Base-by-base conservation (phyloP, 2,329 filamentous ascomycete genomes). In the Colletotrichum theobromicola region DNA sequence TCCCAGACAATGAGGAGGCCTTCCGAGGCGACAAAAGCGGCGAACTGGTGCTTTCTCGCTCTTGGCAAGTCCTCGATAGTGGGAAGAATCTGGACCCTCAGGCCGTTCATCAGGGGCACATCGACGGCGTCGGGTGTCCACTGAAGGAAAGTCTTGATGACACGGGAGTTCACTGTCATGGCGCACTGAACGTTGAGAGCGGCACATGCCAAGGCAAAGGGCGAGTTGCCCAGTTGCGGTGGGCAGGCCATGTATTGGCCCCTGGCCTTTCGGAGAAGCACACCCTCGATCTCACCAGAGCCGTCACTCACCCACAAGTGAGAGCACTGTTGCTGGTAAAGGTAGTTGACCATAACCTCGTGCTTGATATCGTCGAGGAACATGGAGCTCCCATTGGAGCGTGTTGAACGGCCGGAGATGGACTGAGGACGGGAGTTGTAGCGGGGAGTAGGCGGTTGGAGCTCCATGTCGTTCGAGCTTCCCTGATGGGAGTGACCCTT, bases 261-360 rank as follows among this genome's bases (percentile, higher is more conserved):
- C 76, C 89, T 89, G 21, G 88, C 82, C 80, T 94, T 95, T 77
- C 93, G 90, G 62, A 96, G 85, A 24, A 96, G 84, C 32, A 95
- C 93, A 77, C 94, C 94, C 81, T 95, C 94, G 7, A 91, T 83
- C 77, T 93, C 90, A 15, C 92, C 93, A 63, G 88, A 92, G 42
- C 89, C 90, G 78, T 94, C 92, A 35, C 90, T 91, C 24, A 95
- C 91, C 94, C 94, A 95, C 37, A 95, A 88, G 75, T 91, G 90
- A 15, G 90, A 90, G 80, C 93, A 95, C 84, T 95, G 93, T 81
- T 95, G 93, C 82, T 95, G 94, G 83, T 95, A 95, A 30, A 96
- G 87, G 81, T 94, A 95, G 84, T 94, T 95, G 75, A 94, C 93
- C 93, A 95, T 95, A 75, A 95, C 93, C 82, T 95, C 94, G 80